Evolutionary conservation across 2,329 filamentous ascomycete species (phyloP).

Genomic region (Ceratocystis huliohia): DNA sequence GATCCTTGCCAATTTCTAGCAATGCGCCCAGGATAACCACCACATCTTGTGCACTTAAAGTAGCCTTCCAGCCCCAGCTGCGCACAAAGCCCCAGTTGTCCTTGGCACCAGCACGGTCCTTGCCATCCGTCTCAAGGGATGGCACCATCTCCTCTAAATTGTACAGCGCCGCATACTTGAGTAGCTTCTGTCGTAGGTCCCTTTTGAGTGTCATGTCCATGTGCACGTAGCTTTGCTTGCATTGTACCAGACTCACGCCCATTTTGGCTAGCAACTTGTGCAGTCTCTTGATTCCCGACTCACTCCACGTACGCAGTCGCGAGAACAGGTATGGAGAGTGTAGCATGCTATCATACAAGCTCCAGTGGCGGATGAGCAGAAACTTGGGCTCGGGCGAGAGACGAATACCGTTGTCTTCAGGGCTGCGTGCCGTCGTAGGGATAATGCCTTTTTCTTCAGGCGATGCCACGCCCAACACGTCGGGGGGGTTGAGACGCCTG

Average conservation of each 20-base stretch:
- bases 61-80: conserved; percentile 96
- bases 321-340: conserved; percentile 92
- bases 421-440: conserved; percentile 73
- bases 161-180: conserved; percentile 87
- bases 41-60: conserved; percentile 82
- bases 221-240: conserved; percentile 89
- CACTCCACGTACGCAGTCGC: conserved; percentile 86
- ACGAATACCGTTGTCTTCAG: conserved; percentile 83
- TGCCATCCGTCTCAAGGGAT: conserved; percentile 56
- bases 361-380: conserved; percentile 89
- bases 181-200: conserved; percentile 66
- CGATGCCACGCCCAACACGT: conserved; percentile 37
- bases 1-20: conserved; percentile 69
- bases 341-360: conserved; percentile 94
- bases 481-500: conserved; percentile 75
- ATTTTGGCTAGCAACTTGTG: conserved; percentile 96
- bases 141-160: conserved; percentile 90
- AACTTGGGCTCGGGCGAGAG: conserved; percentile 90
- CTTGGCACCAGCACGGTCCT: conserved; percentile 57
- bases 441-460: conserved; percentile 69
- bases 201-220: conserved; percentile 98
- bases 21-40: conserved; percentile 87
- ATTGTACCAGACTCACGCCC: conserved; percentile 88
- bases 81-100: conserved; percentile 96
- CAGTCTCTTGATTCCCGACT: conserved; percentile 71